A percentile compares a stretch with the other conserved stretches of the same genome.
phyloP scores from a whole-genome alignment of 2,329 filamentous ascomycete genomes.

The Calonectria fujianensis region DNA sequence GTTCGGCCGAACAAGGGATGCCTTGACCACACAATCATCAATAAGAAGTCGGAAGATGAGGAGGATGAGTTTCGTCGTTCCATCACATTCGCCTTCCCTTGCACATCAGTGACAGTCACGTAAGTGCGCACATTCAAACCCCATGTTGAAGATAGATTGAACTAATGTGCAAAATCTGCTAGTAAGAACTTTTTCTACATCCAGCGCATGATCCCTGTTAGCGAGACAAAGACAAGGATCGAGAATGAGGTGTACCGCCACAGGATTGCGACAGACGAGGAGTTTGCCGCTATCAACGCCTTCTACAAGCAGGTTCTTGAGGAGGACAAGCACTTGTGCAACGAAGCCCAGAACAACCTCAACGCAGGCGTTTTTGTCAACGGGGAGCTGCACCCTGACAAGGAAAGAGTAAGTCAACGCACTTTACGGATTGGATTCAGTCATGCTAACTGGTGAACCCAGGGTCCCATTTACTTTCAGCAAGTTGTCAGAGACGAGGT shows the following conservation, averaged over 20 bases:
- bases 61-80: conserved; percentile 65
- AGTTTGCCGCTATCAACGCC: conserved; percentile 73
- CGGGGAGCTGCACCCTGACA: conserved; percentile 76
- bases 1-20: conserved; percentile 68
- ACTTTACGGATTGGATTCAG: too few relatives aligned
- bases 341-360: conserved; percentile 75
- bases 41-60: conserved; percentile 67
- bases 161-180: not conserved
- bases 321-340: conserved; percentile 79
- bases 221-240: conserved; percentile 71
- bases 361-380: conserved; percentile 77
- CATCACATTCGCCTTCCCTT: conserved; percentile 69
- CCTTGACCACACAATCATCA: conserved; percentile 67
- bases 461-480: conserved; percentile 73
- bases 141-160: not conserved
- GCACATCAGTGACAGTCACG: conserved; percentile 69
- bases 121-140: conserved; percentile 56
- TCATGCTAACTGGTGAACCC: too few relatives aligned
- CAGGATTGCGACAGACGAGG: conserved; percentile 72
- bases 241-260: conserved; percentile 78
- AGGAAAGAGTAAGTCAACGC: conserved; percentile 68
- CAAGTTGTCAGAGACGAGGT: conserved; percentile 66
- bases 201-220: conserved; percentile 75
- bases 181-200: conserved; percentile 78
- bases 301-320: conserved; percentile 78